Base-by-base conservation (phyloP, 805 yeast species). In the Starmerella riodocensis region DNA sequence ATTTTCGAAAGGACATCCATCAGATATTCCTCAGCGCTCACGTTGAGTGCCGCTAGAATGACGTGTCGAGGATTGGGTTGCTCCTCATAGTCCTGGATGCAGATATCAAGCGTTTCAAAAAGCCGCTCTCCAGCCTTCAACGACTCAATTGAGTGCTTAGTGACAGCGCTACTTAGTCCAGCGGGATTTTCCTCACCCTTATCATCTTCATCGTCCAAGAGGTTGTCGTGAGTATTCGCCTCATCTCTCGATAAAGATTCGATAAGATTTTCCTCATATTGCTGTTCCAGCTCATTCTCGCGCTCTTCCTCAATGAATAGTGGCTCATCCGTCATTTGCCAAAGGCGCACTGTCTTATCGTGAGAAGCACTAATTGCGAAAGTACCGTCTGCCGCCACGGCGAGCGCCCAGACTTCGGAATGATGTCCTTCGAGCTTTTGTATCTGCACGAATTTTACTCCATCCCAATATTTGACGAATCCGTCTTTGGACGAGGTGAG, bases 301-400 rank as follows among this genome's bases (percentile, higher is more conserved):
- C 91, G 70, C 63, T 91, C 98, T 66, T 91, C 99, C 59, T 91
- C 96, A 44, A 91, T 62, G 57, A 91, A 91, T n/a, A 91, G 91
- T 51, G 88, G 86, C 57, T 91, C 98, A 39, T 81, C 91, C 4
- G 93, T 81, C 57, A 84, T 85, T 43, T 70, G 71, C 98, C 98
- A 91, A n/a, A 86, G 61, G 57, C 98, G 71, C 35, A 88, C 74
- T 53, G 93, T 77, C 55, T 84, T 93, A 58, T 91, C 99, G 57
- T 91, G 99, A 5, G 95, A 77, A 1, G 86, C 78, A 14, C 93
- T 71, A 4, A 82, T 77, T 47, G 84, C 72, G 51, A 75, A 75
- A 17, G 70, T 62, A 2, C 94, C 94, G 22, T 56, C 54, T 20
- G 62, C 60, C 43, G 93, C 75, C 14, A 88, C 70, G n/a, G 86